A percentile compares a stretch with the other conserved stretches of the same genome.
These are phyloP conservation scores for Byssochlamys sp. DNA, from an alignment of 2,329 filamentous ascomycete species.

Conservation along the genomic window DNA sequence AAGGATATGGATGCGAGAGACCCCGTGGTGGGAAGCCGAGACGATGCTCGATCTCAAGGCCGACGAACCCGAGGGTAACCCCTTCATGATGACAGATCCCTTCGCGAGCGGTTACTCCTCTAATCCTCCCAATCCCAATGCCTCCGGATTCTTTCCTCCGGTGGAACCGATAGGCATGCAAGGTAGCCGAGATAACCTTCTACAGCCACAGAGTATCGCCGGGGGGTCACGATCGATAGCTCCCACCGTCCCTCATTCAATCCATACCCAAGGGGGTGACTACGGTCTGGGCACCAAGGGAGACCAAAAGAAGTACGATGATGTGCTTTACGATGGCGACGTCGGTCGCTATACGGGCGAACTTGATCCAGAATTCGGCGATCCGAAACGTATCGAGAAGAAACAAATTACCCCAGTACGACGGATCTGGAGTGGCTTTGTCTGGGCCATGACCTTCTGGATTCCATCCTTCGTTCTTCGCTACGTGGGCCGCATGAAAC, in stretches of 20 bases:
- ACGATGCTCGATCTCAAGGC: conserved; percentile 86
- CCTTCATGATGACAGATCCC: conserved; percentile 47
- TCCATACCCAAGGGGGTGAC: conserved; percentile 54
- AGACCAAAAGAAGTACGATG: conserved; percentile 62
- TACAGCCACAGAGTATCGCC: conserved; percentile 42
- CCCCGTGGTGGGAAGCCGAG: conserved; percentile 95
- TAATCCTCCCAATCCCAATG: conserved; percentile 44
- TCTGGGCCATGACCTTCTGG: conserved; percentile 87
- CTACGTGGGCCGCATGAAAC: conserved; percentile 87
- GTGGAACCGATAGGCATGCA: conserved; percentile 54
- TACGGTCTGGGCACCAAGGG: conserved; percentile 84
- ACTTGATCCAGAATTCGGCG: conserved; percentile 67
- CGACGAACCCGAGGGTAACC: conserved; percentile 39
- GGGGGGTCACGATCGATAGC: conserved; percentile 47
- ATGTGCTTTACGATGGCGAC: conserved; percentile 61
- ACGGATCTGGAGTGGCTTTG: conserved; percentile 68
- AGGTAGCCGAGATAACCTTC: conserved; percentile 62
- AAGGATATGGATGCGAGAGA: conserved; percentile 89
- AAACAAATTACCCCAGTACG: conserved; percentile 54
- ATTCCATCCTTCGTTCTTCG: conserved; percentile 77
- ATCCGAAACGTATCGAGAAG: conserved; percentile 66
- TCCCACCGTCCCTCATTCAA: conserved; percentile 42
- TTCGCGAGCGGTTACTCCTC: conserved; percentile 66
- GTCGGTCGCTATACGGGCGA: conserved; percentile 56
- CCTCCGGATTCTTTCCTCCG: conserved; percentile 59